Base-by-base conservation (phyloP, 2,329 filamentous ascomycete species). In the Xylaria sp. region DNA sequence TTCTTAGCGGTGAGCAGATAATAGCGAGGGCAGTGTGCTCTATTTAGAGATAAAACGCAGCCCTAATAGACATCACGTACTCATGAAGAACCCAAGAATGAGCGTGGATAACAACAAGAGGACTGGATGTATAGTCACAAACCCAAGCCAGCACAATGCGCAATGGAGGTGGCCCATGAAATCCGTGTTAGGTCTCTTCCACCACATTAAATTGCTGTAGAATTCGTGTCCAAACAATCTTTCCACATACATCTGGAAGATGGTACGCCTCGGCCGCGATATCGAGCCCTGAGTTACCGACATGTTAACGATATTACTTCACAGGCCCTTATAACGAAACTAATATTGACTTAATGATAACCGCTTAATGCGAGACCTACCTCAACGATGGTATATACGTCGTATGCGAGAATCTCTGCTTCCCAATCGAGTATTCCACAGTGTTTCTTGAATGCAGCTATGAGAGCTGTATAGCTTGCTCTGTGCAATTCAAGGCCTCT, bases 201-300 rank as follows among this genome's bases (percentile, higher is more conserved):
- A 61, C 28, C 48, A 58, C 59, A 65, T 66, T 31, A 73, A 60
- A 37, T 37, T 66, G 44, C 41, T 37, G 59, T 73, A 69, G 44
- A 63, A 51, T 34, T 63, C 51, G 13, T 59, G 50, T 31, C 66
- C 65, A n/a, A 69, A 68, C 5, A 72, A 1, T 6, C 10, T 18
- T 41, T 73, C 72, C 46, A 72, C 65, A 31, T 73, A 71, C 8
- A 31, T 39, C 46, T 73, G 67, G 28, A 73, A 70, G 2, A 64
- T 6, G 7, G 72, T 69, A 6, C 61, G 65, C 5, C 44, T 28
- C 3, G 66, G 63, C 15, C 50, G 71, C 2, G 70, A 66, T 54
- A 72, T 65, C 1, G 68, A 65, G 44, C 23, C 48, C 71, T 73
- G 44, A 15, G 41, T 50, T 44, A n/a, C 48, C 10, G 3, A 34